Conservation (phyloP, 306 rosid genomes). For the Myrica gale region DNA sequence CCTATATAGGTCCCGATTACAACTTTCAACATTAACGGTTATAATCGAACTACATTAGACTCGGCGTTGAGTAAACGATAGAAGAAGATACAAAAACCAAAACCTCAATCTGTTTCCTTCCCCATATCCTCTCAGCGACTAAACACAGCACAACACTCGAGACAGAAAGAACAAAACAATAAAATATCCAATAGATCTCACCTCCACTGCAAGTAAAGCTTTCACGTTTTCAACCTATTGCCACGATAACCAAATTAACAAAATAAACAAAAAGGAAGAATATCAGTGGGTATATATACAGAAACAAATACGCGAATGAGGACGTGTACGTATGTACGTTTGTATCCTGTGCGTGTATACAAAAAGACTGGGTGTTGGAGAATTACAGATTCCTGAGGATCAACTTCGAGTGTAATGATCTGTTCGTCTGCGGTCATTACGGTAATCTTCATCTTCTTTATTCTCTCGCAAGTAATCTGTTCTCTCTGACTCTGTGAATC, state of each 20-base stretch:
- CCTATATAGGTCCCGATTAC: not conserved
- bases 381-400: conserved; percentile 84
- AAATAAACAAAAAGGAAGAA: conserved; percentile 13
- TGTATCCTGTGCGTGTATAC: not conserved
- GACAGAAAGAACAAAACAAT: not conserved
- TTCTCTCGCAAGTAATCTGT: conserved; percentile 6
- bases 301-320: not conserved
- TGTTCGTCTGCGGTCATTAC: conserved; percentile 89
- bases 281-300: not conserved
- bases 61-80: not conserved
- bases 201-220: conserved; percentile 96
- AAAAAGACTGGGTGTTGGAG: conserved; percentile 17
- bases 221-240: conserved; percentile 83
- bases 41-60: not conserved
- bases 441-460: conserved; percentile 76
- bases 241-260: not conserved
- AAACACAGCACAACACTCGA: not conserved
- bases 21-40: not conserved
- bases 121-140: conserved; percentile 14
- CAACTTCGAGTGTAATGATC: conserved; percentile 73
- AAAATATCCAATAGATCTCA: conserved; percentile 32
- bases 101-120: conserved; percentile 9
- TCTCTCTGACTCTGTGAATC: not conserved
- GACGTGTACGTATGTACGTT: not conserved
- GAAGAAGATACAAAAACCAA: conserved; percentile 16